Percentiles rank a stretch among this genome's conserved stretches.
Conservation (phyloP, 306 rosid genomes). For the Quercus berberidifolia region DNA sequence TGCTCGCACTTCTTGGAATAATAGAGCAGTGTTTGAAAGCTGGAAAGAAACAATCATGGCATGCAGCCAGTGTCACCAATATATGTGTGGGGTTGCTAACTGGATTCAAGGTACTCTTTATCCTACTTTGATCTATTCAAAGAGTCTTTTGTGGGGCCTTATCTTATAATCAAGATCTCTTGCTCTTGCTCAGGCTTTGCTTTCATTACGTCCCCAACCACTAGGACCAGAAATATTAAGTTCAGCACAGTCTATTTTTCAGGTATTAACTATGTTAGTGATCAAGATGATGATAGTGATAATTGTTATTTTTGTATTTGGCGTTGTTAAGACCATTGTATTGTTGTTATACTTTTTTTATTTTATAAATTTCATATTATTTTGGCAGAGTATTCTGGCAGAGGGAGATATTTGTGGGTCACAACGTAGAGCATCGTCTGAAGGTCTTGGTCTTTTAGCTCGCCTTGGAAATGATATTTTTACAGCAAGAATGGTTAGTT, state of each 20-base stretch:
- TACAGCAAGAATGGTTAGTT: slow-evolving; percentile 89
- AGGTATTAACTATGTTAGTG: slow-evolving; percentile 39
- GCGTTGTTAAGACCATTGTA: not conserved
- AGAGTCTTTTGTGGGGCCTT: slow-evolving; percentile 11
- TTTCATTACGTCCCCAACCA: slow-evolving; percentile 61
- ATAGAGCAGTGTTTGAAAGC: slow-evolving; percentile 92
- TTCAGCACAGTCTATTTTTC: slow-evolving; percentile 79
- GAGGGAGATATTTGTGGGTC: slow-evolving; percentile 92
- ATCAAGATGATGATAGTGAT: not conserved
- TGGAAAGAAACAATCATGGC: slow-evolving; percentile 91
- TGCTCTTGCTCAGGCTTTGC: slow-evolving; percentile 58
- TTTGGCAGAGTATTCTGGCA: slow-evolving; percentile 74
- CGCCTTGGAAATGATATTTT: slow-evolving; percentile 92
- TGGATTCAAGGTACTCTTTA: slow-evolving; percentile 72
- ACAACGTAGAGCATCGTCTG: slow-evolving; percentile 85
- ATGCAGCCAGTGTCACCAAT: slow-evolving; percentile 79
- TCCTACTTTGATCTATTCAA: slow-evolving; percentile 20
- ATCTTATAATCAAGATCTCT: slow-evolving; percentile 22
- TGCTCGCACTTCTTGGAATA: slow-evolving; percentile 79
- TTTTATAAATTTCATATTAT: slow-evolving; percentile 20
- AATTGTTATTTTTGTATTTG: not conserved
- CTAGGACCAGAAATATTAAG: slow-evolving; percentile 72
- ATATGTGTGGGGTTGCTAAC: slow-evolving; percentile 88
- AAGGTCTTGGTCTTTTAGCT: slow-evolving; percentile 89
- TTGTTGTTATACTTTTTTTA: not conserved